Base-by-base conservation (phyloP, 83 land plant species). In the Diphasiastrum complanatum region DNA sequence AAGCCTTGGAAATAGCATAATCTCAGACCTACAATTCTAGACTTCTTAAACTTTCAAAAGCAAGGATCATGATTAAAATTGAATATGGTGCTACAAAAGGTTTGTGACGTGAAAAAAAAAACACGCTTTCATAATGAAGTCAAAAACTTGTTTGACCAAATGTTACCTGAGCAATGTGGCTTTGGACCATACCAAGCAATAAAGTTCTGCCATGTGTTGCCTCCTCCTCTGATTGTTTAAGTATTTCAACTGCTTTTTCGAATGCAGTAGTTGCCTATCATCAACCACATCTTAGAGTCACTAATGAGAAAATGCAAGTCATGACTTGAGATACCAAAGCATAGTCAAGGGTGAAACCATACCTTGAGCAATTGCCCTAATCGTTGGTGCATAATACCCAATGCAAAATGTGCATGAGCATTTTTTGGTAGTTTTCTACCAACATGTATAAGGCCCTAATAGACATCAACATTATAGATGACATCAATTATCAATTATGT, bases 341-440 rank as follows among this genome's bases (percentile, higher is more conserved):
- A 53, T 32, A 29, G 25, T 14, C 5, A 11, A 33, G 27, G 6
- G 2, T 20, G n/a, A 61, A 43, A 45, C 46, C 66, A 33, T 47
- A 85, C 91, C 84, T 89, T 89, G 28, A 66, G 77, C 23, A 82
- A 83, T 60, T 89, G 91, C 36, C 82, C 82, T 60, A 75, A 56
- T 27, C 91, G 89, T 47, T 88, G 95, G 56, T 88, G 78, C 86
- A 88, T 85, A 22, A 89, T 61, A 29, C 95, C 95, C 55, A 89
- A 79, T 12, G 79, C 47, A 68, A 80, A 85, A 73, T 89, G 87
- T 40, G 83, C 87, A 66, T 89, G 91, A 20, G 85, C 86, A 85
- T 89, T 89, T 64, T 85, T 89, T 31, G 91, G 95, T 68, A 80
- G 77, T 76, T 85, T 89, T 24, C 87, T 69, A 48, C 83, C 77